Conservation (phyloP, 345 rosid genomes). For the Boechera divaricarpa region DNA sequence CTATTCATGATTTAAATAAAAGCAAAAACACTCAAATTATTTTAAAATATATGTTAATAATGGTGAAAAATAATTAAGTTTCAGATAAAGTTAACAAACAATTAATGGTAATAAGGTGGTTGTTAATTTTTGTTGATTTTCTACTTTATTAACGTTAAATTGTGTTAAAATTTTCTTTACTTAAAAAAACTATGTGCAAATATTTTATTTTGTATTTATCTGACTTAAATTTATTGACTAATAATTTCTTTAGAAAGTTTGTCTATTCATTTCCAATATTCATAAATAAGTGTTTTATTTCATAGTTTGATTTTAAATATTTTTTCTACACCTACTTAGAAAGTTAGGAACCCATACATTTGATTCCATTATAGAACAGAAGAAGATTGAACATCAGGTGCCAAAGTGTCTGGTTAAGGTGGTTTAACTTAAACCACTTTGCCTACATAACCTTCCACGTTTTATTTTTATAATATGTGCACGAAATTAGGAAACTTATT, state of each 20-base stretch:
- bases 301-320: background rate
- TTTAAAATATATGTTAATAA: background rate
- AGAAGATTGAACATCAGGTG: slow-evolving; percentile 26
- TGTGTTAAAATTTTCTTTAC: background rate
- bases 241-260: background rate
- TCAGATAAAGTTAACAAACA: slow-evolving; percentile 7
- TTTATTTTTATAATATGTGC: slow-evolving; percentile 14
- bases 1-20: background rate
- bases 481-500: background rate
- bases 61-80: slow-evolving; percentile 7
- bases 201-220: slow-evolving; percentile 1
- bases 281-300: background rate
- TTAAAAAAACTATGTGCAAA: background rate
- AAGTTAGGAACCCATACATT: background rate
- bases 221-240: background rate
- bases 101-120: background rate
- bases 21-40: background rate
- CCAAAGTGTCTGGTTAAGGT: slow-evolving; percentile 44
- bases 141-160: slow-evolving; percentile 2
- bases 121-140: background rate
- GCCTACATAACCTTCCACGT: slow-evolving; percentile 33
- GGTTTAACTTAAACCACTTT: slow-evolving; percentile 40
- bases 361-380: slow-evolving; percentile 9
- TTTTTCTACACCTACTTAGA: background rate
- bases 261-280: slow-evolving; percentile 4